Conservation (phyloP, 2,329 filamentous ascomycete genomes). For the Botrytis squamosa region DNA sequence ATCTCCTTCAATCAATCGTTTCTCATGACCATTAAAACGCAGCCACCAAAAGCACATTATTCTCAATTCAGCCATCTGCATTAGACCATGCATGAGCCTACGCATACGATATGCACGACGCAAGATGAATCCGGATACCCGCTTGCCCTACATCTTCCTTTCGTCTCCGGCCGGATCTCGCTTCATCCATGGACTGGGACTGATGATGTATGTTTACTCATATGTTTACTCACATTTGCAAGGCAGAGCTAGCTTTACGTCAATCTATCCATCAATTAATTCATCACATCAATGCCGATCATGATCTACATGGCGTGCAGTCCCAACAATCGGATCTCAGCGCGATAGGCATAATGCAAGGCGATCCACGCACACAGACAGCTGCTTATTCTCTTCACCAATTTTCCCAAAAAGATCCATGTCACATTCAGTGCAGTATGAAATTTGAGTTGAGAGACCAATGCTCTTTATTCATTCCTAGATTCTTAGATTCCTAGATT, state of each 20-base stretch:
- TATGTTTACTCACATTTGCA: not conserved
- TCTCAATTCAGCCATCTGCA: not conserved
- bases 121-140: not conserved
- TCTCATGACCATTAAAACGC: not conserved
- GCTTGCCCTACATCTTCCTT: not conserved
- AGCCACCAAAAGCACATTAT: not conserved
- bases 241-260: slow-evolving; percentile 2
- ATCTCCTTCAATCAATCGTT: not conserved
- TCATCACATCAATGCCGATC: slow-evolving; percentile 8
- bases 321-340: not conserved
- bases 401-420: not conserved
- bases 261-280: not conserved
- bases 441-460: not conserved
- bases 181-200: not conserved
- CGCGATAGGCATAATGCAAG: not conserved
- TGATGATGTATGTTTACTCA: not conserved
- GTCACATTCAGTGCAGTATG: not conserved
- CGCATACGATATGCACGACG: not conserved
- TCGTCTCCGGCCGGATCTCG: not conserved
- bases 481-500: not conserved
- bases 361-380: not conserved
- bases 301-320: not conserved
- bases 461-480: slow-evolving; percentile 2
- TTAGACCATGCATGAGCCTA: not conserved
- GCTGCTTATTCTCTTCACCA: not conserved